A percentile compares a stretch with the other conserved stretches of the same genome.
Evolutionary conservation across 441 rosid species (phyloP).

Genomic region (Theobroma grandiflorum): DNA sequence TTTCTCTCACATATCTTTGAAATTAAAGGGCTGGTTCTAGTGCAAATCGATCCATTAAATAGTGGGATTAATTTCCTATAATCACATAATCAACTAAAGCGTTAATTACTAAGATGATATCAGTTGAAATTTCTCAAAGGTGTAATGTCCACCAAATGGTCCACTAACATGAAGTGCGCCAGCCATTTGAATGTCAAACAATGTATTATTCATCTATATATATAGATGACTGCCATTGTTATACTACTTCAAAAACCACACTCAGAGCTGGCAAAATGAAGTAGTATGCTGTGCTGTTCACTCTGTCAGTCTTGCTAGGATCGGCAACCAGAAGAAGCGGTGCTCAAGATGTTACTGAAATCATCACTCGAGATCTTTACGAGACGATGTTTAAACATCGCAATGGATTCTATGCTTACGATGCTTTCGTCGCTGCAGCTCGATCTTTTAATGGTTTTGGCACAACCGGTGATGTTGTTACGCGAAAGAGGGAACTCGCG

Average conservation of each 20-base stretch:
- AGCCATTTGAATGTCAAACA: not conserved
- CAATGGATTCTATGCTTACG: not conserved
- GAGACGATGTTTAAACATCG: not conserved
- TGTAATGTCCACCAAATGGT: no score
- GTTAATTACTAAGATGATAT: no score
- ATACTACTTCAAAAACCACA: not conserved
- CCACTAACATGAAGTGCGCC: not conserved
- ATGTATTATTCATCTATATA: not conserved
- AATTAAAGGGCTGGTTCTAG: no score
- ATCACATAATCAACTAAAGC: no score
- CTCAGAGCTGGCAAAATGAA: not conserved
- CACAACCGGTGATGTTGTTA: not conserved
- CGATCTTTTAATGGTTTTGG: not conserved
- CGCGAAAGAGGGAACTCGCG: not conserved
- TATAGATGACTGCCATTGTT: not conserved
- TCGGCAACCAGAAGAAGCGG: no score
- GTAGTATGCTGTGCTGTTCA: not conserved
- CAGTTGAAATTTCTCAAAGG: no score
- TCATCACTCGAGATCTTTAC: not conserved
- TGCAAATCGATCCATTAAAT: no score
- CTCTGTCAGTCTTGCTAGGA: not conserved
- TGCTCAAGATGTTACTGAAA: not conserved
- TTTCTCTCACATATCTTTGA: no score
- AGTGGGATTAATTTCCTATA: no score
- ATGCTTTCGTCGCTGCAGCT: conserved; percentile 1